Percentiles rank a stretch among this genome's conserved stretches.
These are phyloP conservation scores for Hordeum marinum DNA, from an alignment of 176 grass and related monocot species.

Conservation along the genomic window DNA sequence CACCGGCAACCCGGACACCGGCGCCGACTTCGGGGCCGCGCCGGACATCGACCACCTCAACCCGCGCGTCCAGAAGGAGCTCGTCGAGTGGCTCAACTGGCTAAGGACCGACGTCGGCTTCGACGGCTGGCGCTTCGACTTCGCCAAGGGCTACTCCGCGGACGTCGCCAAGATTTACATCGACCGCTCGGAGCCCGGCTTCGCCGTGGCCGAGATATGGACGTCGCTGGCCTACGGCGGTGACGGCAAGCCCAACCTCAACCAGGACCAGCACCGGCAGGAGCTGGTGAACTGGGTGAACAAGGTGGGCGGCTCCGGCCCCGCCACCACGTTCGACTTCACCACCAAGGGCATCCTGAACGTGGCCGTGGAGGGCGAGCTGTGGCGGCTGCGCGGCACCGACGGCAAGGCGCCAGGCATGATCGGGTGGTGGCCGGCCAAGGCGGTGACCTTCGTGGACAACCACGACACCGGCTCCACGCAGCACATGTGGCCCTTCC, in stretches of 20 bases:
- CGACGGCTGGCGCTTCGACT: conserved; percentile 1
- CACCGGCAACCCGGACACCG: conserved; percentile 57
- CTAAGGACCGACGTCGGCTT: conserved; percentile 1
- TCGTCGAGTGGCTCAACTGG: conserved; percentile 20
- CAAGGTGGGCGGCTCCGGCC: not conserved
- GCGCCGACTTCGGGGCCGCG: conserved; percentile 30
- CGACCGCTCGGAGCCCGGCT: not conserved
- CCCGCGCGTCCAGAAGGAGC: conserved; percentile 36
- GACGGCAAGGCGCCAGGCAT: conserved; percentile 9
- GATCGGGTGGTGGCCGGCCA: not conserved
- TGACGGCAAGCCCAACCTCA: not conserved
- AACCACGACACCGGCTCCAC: conserved; percentile 6
- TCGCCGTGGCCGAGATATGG: conserved; percentile 11
- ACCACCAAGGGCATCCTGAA: not conserved
- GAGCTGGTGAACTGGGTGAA: conserved; percentile 5
- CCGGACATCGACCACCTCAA: conserved; percentile 73
- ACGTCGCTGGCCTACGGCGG: not conserved
- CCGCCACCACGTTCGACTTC: not conserved
- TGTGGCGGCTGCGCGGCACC: not conserved
- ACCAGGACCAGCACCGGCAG: conserved; percentile 8
- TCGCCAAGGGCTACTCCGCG: conserved; percentile 1
- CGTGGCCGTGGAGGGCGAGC: not conserved
- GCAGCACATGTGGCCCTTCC: conserved; percentile 10
- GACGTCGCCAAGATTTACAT: conserved; percentile 9
- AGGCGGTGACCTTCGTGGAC: conserved; percentile 12